Base-by-base conservation (phyloP, 2,329 filamentous ascomycete genomes). In the Pseudopithomyces chartarum region DNA sequence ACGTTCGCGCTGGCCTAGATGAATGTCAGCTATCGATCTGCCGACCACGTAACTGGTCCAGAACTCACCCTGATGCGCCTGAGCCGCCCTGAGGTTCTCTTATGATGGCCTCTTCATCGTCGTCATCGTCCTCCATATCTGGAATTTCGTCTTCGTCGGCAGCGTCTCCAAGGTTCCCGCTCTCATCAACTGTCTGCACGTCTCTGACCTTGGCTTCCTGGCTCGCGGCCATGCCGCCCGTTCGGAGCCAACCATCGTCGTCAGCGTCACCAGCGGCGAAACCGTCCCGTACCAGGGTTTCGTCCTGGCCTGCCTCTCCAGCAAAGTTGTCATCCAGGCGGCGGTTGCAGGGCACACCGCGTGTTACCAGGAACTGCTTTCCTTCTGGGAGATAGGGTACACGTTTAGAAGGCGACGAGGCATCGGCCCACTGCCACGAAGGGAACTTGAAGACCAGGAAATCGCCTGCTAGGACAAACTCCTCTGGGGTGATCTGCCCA, bases 361-460 rank as follows among this genome's bases (percentile, higher is more conserved):
- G 90, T 11, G 95, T 97, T 40, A 98, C 90, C 36, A 99, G 85
- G 72, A 92, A 99, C 83, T 99, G 95, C 80, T 98, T 99, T 50
- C 90, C 91, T 0, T 87, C 79, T 0, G 95, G 95, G 3, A 99
- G 86, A 73, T 96, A 91, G 63, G 82, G 81, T 54, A 91, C 90
- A 61, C 92, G 89, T 75, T 92, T 91, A 59, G 86, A 84, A 1
- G 88, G 85, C n/a, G 88, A 87, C 54, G 94, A 90, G 64, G 94
- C 93, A 69, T 95, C 91, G 63, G 90, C 88, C 95, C 95, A 99
- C 48, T 91, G 90, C 95, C 95, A 99, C 56, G 94, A 96, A 8
- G 94, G 95, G 79, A 99, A 99, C 82, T 97, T 98, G 87, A 96
- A 97, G 71, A 97, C 93, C 36, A 99, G 87, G 76, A 98, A 99